Evolutionary conservation across 345 rosid genomes (phyloP).

Genomic region (Pelargonium nanum): DNA sequence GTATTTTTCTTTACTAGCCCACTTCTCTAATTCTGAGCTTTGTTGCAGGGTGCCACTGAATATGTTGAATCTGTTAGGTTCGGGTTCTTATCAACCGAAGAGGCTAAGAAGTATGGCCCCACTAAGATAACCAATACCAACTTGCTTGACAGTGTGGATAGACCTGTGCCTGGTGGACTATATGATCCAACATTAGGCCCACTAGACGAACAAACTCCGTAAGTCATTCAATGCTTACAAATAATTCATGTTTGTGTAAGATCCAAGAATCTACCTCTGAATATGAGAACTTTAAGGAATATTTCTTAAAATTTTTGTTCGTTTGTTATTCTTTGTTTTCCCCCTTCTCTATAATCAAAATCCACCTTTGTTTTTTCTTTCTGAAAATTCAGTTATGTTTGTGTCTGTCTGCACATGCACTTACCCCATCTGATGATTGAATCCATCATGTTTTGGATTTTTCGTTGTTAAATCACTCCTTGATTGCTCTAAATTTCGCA

Average conservation of each 20-base stretch:
- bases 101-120: constrained; percentile 27
- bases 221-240: background rate
- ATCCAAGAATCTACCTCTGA: background rate
- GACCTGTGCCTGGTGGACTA: constrained; percentile 31
- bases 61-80: constrained; percentile 28
- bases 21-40: background rate
- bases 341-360: too few relatives aligned
- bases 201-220: constrained; percentile 18
- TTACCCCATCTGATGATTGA: too few relatives aligned
- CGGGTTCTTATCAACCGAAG: constrained; percentile 27
- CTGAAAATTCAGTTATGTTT: too few relatives aligned
- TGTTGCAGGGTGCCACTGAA: constrained; percentile 29
- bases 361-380: too few relatives aligned
- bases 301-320: too few relatives aligned
- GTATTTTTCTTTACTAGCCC: background rate
- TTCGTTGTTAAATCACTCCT: too few relatives aligned
- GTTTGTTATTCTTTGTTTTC: too few relatives aligned
- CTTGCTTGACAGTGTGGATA: constrained; percentile 22
- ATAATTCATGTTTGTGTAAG: background rate
- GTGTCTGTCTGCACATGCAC: too few relatives aligned
- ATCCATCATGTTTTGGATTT: too few relatives aligned
- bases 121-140: constrained; percentile 19
- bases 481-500: too few relatives aligned
- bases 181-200: constrained; percentile 37
- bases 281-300: too few relatives aligned